Conservation (phyloP, 2,329 filamentous ascomycete species). For the Nigrospora oryzae region DNA sequence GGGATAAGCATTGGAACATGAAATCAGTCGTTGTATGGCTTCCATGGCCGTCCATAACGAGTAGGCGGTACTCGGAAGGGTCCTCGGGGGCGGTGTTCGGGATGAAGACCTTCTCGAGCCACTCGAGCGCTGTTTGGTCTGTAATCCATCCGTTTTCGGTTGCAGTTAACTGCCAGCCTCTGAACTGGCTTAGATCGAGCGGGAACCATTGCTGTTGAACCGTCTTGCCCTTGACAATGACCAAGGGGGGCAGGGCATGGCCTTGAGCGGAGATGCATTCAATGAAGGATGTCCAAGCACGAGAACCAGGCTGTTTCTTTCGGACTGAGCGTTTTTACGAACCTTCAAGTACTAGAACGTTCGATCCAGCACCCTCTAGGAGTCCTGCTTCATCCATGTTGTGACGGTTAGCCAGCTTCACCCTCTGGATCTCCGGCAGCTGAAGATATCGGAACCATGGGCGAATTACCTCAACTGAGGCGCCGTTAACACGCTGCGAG, state of each 20-base stretch:
- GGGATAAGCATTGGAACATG: background rate
- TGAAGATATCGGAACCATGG: too few relatives aligned
- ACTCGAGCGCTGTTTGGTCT: background rate
- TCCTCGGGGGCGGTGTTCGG: background rate
- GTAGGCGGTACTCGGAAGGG: background rate
- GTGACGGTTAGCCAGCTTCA: too few relatives aligned
- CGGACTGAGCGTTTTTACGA: background rate
- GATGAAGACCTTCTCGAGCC: slow-evolving; percentile 1
- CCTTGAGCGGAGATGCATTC: background rate
- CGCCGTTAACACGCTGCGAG: background rate
- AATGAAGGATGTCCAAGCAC: background rate
- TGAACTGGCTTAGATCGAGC: background rate
- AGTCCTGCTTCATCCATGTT: background rate
- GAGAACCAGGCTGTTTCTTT: background rate
- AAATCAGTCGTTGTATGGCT: background rate
- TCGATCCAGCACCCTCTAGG: background rate
- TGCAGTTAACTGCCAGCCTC: background rate
- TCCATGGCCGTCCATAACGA: background rate
- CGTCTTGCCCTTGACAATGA: background rate
- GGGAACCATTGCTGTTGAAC: slow-evolving; percentile 3
- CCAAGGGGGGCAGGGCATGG: background rate
- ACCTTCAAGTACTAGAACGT: background rate
- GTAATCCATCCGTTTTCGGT: slow-evolving; percentile 1
- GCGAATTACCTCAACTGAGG: background rate
- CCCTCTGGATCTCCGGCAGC: too few relatives aligned